Conservation (phyloP, 2,329 filamentous ascomycete species). For the Sphaerulina vaccinii region DNA sequence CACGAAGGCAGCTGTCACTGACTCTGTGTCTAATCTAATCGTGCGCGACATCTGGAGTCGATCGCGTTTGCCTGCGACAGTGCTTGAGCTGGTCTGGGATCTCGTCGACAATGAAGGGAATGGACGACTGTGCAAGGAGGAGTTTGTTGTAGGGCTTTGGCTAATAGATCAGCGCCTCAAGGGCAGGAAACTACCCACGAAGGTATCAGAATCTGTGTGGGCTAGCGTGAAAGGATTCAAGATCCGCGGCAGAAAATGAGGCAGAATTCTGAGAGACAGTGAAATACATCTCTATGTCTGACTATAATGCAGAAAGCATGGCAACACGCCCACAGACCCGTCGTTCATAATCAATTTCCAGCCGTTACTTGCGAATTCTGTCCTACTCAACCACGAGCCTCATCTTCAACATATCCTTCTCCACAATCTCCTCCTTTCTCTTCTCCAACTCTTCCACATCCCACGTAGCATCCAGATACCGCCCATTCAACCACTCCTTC, state of each 20-base stretch:
- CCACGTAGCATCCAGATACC: constrained; percentile 40
- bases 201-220: constrained; percentile 74
- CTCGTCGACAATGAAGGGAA: constrained; percentile 61
- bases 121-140: constrained; percentile 62
- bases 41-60: constrained; percentile 74
- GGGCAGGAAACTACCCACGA: constrained; percentile 71
- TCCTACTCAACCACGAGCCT: too few species aligned
- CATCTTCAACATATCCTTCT: constrained; percentile 39
- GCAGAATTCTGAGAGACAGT: too few species aligned
- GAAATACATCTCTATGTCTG: too few species aligned
- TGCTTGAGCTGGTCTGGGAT: constrained; percentile 74
- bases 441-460: constrained; percentile 39
- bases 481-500: constrained; percentile 41
- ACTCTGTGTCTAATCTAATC: constrained; percentile 63
- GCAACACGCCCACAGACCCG: too few species aligned
- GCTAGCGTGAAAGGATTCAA: constrained; percentile 58
- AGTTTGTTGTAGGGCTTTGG: constrained; percentile 84
- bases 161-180: constrained; percentile 77
- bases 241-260: constrained; percentile 34
- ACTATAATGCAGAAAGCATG: too few species aligned
- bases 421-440: constrained; percentile 37
- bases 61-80: constrained; percentile 64
- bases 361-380: too few species aligned
- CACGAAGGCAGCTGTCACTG: constrained; percentile 12
- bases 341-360: too few species aligned